These are phyloP conservation scores for Pestalotiopsis sp. DNA, from an alignment of 2,329 filamentous ascomycete genomes.

Conservation along the genomic window DNA sequence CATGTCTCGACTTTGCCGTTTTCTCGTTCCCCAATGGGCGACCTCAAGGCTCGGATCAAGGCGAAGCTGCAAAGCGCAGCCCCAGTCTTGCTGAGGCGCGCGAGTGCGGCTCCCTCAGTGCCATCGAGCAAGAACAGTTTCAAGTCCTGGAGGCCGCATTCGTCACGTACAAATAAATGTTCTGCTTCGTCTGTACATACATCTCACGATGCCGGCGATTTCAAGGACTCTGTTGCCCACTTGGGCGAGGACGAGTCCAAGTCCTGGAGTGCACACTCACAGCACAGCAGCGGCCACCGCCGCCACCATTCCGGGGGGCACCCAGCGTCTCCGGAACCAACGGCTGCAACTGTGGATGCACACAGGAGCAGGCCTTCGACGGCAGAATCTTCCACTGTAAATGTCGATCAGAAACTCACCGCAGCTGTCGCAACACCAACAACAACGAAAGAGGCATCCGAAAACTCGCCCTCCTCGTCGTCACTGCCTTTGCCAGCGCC, in stretches of 20 bases:
- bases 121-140: conserved; percentile 12
- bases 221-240: background rate
- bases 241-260: background rate
- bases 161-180: background rate
- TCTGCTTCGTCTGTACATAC: conserved; percentile 7
- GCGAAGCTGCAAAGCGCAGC: conserved; percentile 8
- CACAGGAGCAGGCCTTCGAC: conserved; percentile 10
- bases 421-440: background rate
- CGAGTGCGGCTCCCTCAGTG: conserved; percentile 12
- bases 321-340: background rate
- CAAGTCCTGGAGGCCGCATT: conserved; percentile 7
- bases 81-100: conserved; percentile 9
- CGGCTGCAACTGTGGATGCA: background rate
- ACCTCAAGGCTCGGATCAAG: conserved; percentile 17
- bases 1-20: conserved; percentile 11
- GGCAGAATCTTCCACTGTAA: background rate
- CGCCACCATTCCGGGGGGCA: background rate
- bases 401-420: background rate
- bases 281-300: background rate
- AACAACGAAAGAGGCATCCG: background rate
- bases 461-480: background rate
- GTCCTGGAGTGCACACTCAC: background rate
- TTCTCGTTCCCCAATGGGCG: conserved; percentile 12
- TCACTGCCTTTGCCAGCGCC: background rate
- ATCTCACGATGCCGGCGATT: conserved; percentile 1